phyloP scores from a whole-genome alignment of 2,329 filamentous ascomycete genomes.

The Colletotrichum orchidophilum region DNA sequence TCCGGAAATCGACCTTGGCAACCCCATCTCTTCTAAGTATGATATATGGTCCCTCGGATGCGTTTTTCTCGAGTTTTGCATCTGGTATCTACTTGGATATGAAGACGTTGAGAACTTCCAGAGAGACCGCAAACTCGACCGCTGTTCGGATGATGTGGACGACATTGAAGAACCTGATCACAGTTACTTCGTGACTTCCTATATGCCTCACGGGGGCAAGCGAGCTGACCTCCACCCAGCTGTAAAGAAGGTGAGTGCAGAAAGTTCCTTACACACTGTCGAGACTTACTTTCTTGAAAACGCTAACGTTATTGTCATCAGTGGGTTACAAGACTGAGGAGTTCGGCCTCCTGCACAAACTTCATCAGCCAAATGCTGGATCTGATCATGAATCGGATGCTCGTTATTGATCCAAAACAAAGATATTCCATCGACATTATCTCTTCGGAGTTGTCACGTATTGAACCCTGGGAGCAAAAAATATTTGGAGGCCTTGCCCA shows the following conservation, averaged over 20 bases:
- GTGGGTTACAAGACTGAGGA: neutral
- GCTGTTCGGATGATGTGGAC: neutral
- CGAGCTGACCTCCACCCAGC: neutral
- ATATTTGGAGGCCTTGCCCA: too few species aligned
- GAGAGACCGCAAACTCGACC: neutral
- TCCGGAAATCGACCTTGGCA: constrained; percentile 9
- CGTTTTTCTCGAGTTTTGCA: constrained; percentile 39
- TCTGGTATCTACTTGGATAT: constrained; percentile 35
- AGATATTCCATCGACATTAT: neutral
- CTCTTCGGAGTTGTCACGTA: neutral
- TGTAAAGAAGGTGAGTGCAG: neutral
- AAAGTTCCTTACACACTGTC: neutral
- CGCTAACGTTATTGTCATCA: neutral
- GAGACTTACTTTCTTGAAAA: neutral
- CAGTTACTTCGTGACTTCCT: neutral
- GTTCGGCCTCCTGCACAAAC: neutral
- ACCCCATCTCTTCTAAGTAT: constrained; percentile 35
- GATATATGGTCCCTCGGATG: constrained; percentile 43
- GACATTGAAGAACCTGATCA: neutral
- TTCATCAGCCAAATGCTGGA: neutral
- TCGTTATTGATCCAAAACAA: neutral
- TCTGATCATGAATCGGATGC: constrained; percentile 2
- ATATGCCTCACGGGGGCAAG: neutral
- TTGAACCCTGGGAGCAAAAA: neutral
- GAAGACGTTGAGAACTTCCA: neutral